Conservation (phyloP, 805 yeast genomes). For the Myxozyma vanderwaltii region DNA sequence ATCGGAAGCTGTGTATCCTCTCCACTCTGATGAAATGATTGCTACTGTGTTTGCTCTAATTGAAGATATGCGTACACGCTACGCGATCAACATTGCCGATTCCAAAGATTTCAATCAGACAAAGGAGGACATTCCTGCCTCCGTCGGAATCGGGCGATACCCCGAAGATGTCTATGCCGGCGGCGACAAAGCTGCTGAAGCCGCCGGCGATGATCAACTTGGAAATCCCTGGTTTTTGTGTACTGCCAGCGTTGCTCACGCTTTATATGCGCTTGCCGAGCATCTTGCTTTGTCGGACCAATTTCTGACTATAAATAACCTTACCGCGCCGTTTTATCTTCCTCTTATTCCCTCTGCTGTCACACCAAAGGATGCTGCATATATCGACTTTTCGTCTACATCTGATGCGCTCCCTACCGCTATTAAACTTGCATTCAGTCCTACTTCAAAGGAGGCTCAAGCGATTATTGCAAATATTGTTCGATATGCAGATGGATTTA, state of each 20-base stretch:
- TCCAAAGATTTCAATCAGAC: slow-evolving; percentile 22
- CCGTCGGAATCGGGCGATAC: slow-evolving; percentile 83
- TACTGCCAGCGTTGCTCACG: slow-evolving; percentile 44
- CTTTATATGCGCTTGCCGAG: slow-evolving; percentile 39
- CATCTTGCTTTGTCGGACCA: slow-evolving; percentile 34
- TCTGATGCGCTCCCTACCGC: slow-evolving; percentile 12
- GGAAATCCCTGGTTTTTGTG: slow-evolving; percentile 93
- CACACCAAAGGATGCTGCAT: slow-evolving; percentile 8
- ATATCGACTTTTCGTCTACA: slow-evolving; percentile 6
- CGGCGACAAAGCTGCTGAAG: slow-evolving; percentile 19
- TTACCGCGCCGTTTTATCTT: slow-evolving; percentile 32
- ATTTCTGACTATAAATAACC: slow-evolving; percentile 15
- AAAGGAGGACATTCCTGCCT: slow-evolving; percentile 37
- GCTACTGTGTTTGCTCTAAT: slow-evolving; percentile 59
- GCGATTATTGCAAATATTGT: slow-evolving; percentile 35
- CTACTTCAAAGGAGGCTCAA: slow-evolving; percentile 15
- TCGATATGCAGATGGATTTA: slow-evolving; percentile 52
- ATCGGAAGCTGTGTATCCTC: slow-evolving; percentile 34
- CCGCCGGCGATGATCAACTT: slow-evolving; percentile 61
- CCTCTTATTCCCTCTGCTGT: slow-evolving; percentile 22
- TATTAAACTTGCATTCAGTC: slow-evolving; percentile 12
- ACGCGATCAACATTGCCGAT: slow-evolving; percentile 62
- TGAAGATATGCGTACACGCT: slow-evolving; percentile 68
- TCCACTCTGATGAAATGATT: slow-evolving; percentile 39
- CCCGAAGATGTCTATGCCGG: slow-evolving; percentile 86